Base-by-base conservation (phyloP, 2,329 filamentous ascomycete species). In the Botrytis sinoallii region DNA sequence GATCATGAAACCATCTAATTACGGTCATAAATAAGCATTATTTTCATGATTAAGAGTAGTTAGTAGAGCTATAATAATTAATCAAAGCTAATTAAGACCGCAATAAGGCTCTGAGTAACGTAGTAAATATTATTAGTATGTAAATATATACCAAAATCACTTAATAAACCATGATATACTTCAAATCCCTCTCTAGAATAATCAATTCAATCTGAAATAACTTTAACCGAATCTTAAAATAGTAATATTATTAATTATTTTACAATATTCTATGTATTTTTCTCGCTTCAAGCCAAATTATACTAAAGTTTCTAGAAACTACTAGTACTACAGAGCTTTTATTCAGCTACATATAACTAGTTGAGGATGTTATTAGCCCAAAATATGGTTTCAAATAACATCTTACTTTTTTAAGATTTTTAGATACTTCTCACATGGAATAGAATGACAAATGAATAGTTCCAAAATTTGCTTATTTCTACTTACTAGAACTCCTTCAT, bases 331-430 rank as follows among this genome's bases (percentile, higher is more conserved):
- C 25, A 10, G 10, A 25, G 35, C 20, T 25, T 38, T 38, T 22
- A 10, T 32, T 20, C 9, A 16, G 18, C 20, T 35, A 60, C 6
- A 35, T 12, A 12, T 5, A 22, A 12, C 29, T 35, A 12, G 7
- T 22, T 14, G 3, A 12, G 0, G 1, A 2, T 60, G 2, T 35
- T 35, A 2, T 35, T 22, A 20, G 12, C 2, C 7, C 2, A 5
- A 22, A 20, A 0, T 22, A 22, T 14, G 22, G 0, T 6, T 25
- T 35, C 0, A 10, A 22, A 12, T 6, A 0, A 5, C 1, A 6
- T 10, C 0, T 18, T 14, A 22, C 18, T 12, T 12, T 6, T 12
- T 0, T 5, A 22, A 22, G 0, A 25, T 25, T 25, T 25, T 0
- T 35, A 22, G 0, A 12, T 10, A 0, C 0, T 0, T 12, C 5